phyloP scores from a whole-genome alignment of 2,329 filamentous ascomycete genomes.

The Ophiostoma fasciatum region DNA sequence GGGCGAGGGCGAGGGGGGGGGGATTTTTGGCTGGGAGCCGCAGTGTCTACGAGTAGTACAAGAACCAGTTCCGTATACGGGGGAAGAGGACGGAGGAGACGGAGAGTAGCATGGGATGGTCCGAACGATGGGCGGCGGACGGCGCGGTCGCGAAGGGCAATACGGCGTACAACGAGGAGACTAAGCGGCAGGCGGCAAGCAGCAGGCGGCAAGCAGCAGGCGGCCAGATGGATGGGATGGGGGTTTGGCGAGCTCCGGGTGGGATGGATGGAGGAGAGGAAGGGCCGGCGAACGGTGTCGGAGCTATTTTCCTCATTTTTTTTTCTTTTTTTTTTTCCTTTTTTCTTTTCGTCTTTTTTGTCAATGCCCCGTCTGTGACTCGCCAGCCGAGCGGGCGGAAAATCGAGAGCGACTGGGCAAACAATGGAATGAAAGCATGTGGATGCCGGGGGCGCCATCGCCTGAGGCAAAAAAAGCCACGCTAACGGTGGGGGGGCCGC shows the following conservation, averaged over 20 bases:
- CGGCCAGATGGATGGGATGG: conserved; percentile 3
- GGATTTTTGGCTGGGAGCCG: no score
- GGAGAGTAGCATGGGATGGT: no score
- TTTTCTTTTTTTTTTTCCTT: background rate
- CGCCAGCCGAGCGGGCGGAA: no score
- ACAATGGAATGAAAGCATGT: no score
- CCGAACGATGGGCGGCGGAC: background rate
- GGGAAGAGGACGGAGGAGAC: no score
- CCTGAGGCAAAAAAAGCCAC: no score
- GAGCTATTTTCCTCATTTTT: conserved; percentile 2
- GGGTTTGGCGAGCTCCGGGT: conserved; percentile 3
- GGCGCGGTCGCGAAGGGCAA: background rate
- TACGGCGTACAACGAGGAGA: background rate
- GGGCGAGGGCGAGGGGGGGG: background rate
- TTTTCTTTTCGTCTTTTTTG: background rate
- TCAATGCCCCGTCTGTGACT: no score
- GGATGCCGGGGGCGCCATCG: no score
- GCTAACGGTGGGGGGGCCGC: no score
- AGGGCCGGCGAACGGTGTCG: conserved; percentile 10
- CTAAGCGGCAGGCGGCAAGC: background rate
- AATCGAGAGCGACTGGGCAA: no score
- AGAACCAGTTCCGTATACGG: no score
- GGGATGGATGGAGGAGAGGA: conserved; percentile 3
- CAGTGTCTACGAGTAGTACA: no score
- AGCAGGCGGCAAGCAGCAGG: background rate